A percentile compares a stretch with the other conserved stretches of the same genome.
phyloP scores from a whole-genome alignment of 75 land plant species.

The Cupressus sempervirens region DNA sequence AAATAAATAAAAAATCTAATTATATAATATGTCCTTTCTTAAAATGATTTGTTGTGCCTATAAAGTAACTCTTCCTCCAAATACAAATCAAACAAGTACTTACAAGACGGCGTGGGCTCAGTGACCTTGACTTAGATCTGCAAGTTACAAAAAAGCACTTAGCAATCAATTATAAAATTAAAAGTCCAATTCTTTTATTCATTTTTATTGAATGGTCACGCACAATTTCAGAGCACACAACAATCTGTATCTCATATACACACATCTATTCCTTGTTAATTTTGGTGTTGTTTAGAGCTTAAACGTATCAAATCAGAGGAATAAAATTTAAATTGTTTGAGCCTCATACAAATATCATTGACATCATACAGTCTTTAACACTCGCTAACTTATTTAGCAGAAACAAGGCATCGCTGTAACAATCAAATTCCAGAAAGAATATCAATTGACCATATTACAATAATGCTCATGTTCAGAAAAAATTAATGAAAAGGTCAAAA shows the following conservation, averaged over 20 bases:
- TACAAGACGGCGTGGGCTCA: background rate
- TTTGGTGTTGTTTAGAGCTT: background rate
- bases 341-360: background rate
- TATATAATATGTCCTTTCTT: background rate
- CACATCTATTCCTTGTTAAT: background rate
- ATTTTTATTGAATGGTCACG: background rate
- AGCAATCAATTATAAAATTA: background rate
- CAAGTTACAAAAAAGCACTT: background rate
- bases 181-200: background rate
- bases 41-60: background rate
- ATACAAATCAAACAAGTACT: background rate
- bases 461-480: background rate
- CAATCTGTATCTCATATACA: background rate
- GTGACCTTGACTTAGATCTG: slow-evolving; percentile 12
- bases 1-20: background rate
- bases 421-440: background rate
- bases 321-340: background rate
- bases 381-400: background rate
- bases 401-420: background rate
- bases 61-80: background rate
- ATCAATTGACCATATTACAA: background rate
- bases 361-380: background rate
- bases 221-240: background rate
- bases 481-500: background rate
- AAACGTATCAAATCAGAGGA: background rate